These are phyloP conservation scores for Amaranthus hypochondriacus DNA, from an alignment of 148 eudicot genomes.

Conservation along the genomic window DNA sequence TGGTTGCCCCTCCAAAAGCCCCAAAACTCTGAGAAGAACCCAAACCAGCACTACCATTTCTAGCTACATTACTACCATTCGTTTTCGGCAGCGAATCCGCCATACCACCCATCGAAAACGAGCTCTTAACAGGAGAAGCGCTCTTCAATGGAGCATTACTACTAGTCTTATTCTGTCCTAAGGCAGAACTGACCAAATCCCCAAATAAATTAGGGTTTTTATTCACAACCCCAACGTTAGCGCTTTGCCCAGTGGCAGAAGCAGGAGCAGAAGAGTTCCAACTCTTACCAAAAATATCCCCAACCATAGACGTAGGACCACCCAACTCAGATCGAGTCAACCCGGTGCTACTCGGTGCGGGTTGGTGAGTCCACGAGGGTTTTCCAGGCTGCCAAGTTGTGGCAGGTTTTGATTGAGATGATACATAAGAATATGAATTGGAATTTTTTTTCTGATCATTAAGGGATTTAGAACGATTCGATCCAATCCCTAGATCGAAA, in stretches of 20 bases:
- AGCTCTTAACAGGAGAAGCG: slow-evolving; percentile 31
- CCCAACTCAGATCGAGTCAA: slow-evolving; percentile 39
- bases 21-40: slow-evolving; percentile 32
- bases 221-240: slow-evolving; percentile 55
- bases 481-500: slow-evolving; percentile 71
- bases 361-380: slow-evolving; percentile 86
- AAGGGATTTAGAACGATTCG: slow-evolving; percentile 45
- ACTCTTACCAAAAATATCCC: slow-evolving; percentile 79
- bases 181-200: slow-evolving; percentile 63
- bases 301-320: slow-evolving; percentile 77
- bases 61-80: slow-evolving; percentile 16
- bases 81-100: slow-evolving; percentile 60
- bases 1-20: slow-evolving; percentile 21
- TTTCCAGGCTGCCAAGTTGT: slow-evolving; percentile 58
- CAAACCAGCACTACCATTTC: slow-evolving; percentile 23
- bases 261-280: slow-evolving; percentile 46
- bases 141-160: slow-evolving; percentile 72
- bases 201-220: slow-evolving; percentile 85
- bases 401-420: slow-evolving; percentile 26
- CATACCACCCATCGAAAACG: slow-evolving; percentile 60
- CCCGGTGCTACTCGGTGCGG: slow-evolving; percentile 41
- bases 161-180: slow-evolving; percentile 45
- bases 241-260: slow-evolving; percentile 20
- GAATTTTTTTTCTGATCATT: slow-evolving; percentile 61
- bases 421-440: slow-evolving; percentile 17